Percentiles rank a stretch among this genome's conserved stretches.
phyloP scores from a whole-genome alignment of 306 rosid species.

The Cucumis cinereus region DNA sequence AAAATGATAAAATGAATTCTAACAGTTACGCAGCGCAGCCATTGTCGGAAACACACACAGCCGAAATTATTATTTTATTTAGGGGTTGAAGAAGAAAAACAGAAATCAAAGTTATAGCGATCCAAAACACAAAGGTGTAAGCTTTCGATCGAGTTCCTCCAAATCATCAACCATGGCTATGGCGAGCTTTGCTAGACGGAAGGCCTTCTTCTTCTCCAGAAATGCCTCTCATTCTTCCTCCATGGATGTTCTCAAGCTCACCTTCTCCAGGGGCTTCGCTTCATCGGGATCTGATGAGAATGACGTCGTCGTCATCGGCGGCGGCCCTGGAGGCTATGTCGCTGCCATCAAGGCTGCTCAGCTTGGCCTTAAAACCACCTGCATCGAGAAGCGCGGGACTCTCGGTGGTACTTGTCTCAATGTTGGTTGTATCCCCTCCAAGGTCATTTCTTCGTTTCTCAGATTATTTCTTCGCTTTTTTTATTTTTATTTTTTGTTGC shows the following conservation, averaged over 20 bases:
- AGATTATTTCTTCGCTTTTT: background rate
- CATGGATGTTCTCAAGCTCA: slow-evolving; percentile 34
- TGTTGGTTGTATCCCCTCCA: slow-evolving; percentile 98
- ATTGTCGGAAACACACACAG: background rate
- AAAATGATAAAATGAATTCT: background rate
- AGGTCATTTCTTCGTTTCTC: slow-evolving; percentile 27
- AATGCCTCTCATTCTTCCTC: slow-evolving; percentile 18
- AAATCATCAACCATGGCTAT: slow-evolving; percentile 30
- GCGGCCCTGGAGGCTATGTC: slow-evolving; percentile 97
- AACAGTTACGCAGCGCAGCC: background rate
- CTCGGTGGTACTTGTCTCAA: slow-evolving; percentile 99
- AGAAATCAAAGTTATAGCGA: background rate
- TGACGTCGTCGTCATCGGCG: slow-evolving; percentile 95
- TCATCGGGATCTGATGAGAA: slow-evolving; percentile 78
- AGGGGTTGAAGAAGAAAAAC: background rate
- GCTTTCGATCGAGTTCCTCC: background rate
- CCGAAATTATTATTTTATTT: background rate
- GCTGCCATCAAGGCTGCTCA: slow-evolving; percentile 98
- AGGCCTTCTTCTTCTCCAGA: slow-evolving; percentile 41
- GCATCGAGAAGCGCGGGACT: slow-evolving; percentile 95
- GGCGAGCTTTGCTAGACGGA: slow-evolving; percentile 79
- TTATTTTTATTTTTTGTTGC: background rate
- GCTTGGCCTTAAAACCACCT: slow-evolving; percentile 88
- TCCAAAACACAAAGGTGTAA: too few relatives aligned
- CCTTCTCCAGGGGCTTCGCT: slow-evolving; percentile 52